Conservation (phyloP, 2,329 filamentous ascomycete species). For the Penicillium expansum region DNA sequence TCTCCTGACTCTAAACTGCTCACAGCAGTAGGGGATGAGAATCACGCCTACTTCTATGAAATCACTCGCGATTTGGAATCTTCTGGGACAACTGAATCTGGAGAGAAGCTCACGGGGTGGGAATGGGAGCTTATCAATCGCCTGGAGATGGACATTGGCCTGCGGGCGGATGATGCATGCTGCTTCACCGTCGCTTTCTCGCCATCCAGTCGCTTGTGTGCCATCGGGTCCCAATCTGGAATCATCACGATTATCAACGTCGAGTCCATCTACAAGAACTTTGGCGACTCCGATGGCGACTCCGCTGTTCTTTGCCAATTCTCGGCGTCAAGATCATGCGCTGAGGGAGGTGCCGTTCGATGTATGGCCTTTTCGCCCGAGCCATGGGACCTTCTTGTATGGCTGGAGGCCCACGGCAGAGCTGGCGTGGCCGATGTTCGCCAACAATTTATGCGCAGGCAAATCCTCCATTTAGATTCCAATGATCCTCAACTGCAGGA, state of each 20-base stretch:
- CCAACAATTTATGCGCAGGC: constrained; percentile 45
- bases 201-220: constrained; percentile 48
- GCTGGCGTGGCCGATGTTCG: constrained; percentile 50
- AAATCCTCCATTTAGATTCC: constrained; percentile 40
- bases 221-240: constrained; percentile 51
- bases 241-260: constrained; percentile 49
- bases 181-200: constrained; percentile 52
- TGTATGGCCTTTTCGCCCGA: constrained; percentile 91
- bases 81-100: constrained; percentile 28
- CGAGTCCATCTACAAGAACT: constrained; percentile 27
- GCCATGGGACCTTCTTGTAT: constrained; percentile 85
- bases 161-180: constrained; percentile 41
- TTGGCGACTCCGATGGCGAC: constrained; percentile 29
- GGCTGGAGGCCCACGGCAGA: constrained; percentile 77
- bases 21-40: constrained; percentile 82
- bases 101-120: constrained; percentile 39
- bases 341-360: constrained; percentile 74
- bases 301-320: constrained; percentile 67
- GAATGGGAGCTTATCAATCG: constrained; percentile 42
- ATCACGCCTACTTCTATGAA: constrained; percentile 78
- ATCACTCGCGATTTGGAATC: constrained; percentile 35
- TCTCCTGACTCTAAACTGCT: constrained; percentile 82
- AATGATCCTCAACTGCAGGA: constrained; percentile 35
- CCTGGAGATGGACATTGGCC: constrained; percentile 43
- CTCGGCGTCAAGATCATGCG: constrained; percentile 69